Evolutionary conservation across 169 alveolate species (phyloP).

Genomic region (Theileria annulata): DNA sequence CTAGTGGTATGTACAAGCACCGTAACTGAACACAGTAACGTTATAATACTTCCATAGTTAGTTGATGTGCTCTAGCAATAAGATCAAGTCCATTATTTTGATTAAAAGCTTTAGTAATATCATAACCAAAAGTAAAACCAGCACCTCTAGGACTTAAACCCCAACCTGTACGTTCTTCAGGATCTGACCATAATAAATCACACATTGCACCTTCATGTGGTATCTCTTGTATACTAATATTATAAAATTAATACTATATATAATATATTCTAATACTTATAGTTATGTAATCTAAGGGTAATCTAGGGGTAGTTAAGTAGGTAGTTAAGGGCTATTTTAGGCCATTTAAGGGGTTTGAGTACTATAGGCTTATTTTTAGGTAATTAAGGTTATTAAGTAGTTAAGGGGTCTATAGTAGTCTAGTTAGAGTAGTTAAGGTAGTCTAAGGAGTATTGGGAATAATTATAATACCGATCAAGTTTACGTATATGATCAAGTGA

Average conservation of each 20-base stretch:
- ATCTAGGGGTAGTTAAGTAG: no score
- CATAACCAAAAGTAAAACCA: conserved; percentile 96
- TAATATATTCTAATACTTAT: no score
- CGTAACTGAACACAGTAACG: no score
- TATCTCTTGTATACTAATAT: conserved; percentile 82
- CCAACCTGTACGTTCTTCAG: conserved; percentile 89
- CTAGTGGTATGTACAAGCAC: no score
- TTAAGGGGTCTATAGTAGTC: no score
- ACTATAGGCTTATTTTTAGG: no score
- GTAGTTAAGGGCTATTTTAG: no score
- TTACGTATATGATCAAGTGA: conserved; percentile 91
- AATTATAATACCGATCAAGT: conserved; percentile 61
- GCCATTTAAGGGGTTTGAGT: no score
- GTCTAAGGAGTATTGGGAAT: neutral
- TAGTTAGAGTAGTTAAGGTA: no score
- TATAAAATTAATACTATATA: conserved; percentile 33
- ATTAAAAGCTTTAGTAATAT: conserved; percentile 87
- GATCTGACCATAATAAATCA: conserved; percentile 98
- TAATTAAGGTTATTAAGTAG: no score
- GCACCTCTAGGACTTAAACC: conserved; percentile 97
- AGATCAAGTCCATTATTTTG: conserved; percentile 90
- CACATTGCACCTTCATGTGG: conserved; percentile 99
- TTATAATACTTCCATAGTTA: conserved; percentile 84
- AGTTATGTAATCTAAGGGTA: neutral
- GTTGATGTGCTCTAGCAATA: conserved; percentile 96